Conservation (phyloP, 768 basidiomycete species). For the Lactifluus piperatus region DNA sequence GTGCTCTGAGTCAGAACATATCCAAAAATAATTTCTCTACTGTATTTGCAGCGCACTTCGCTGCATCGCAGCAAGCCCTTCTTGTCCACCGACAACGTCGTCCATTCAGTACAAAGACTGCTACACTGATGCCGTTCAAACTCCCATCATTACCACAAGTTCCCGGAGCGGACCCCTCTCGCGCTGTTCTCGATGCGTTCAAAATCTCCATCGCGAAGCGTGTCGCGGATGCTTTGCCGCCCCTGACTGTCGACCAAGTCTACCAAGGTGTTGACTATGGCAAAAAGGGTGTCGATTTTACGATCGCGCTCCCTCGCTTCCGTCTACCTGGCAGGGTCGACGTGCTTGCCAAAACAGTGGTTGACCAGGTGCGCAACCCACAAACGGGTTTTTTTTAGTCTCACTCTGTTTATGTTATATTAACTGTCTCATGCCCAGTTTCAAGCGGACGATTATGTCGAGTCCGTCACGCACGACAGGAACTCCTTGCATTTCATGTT, state of each 20-base stretch:
- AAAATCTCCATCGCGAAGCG: conserved; percentile 71
- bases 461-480: conserved; percentile 58
- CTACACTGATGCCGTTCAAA: conserved; percentile 9
- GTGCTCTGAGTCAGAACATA: background rate
- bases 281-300: conserved; percentile 92
- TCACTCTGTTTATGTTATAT: background rate
- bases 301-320: conserved; percentile 87
- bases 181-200: conserved; percentile 67
- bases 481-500: conserved; percentile 80
- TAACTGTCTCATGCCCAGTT: conserved; percentile 57
- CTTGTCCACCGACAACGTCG: background rate
- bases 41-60: background rate
- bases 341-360: conserved; percentile 63
- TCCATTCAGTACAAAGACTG: background rate
- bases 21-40: conserved; percentile 10
- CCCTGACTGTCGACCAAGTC: conserved; percentile 63
- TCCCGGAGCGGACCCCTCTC: conserved; percentile 49
- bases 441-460: conserved; percentile 71
- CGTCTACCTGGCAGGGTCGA: conserved; percentile 77
- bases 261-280: conserved; percentile 84
- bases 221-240: conserved; percentile 54
- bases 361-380: conserved; percentile 44
- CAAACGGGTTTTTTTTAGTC: too few species aligned
- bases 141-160: conserved; percentile 34
- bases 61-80: conserved; percentile 13